These are phyloP conservation scores for Dendrobium nobile DNA, from an alignment of 106 monocot genomes.

Conservation along the genomic window DNA sequence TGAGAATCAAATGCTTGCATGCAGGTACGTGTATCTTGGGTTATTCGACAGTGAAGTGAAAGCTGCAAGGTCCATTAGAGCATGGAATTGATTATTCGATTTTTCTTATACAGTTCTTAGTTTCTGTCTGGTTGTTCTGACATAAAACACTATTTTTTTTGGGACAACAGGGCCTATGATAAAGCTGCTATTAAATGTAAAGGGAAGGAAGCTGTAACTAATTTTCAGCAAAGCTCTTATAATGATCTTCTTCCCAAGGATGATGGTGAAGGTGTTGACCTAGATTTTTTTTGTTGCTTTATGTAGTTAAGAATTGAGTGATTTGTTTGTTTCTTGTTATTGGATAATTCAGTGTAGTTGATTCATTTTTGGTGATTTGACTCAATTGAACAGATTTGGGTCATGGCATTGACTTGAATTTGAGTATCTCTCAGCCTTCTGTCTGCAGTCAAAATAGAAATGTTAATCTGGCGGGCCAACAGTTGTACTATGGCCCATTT, in stretches of 20 bases:
- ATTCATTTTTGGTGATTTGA: neutral
- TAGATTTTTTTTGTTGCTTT: neutral
- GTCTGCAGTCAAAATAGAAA: constrained; percentile 14
- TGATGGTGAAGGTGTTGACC: constrained; percentile 40
- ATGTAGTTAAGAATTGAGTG: neutral
- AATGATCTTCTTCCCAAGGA: constrained; percentile 47
- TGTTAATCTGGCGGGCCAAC: constrained; percentile 16
- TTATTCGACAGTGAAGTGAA: constrained; percentile 66
- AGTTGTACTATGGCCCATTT: constrained; percentile 17
- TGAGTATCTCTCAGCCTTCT: constrained; percentile 70
- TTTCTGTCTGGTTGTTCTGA: no score
- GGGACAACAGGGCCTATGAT: constrained; percentile 64
- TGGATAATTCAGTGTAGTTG: neutral
- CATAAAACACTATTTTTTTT: no score
- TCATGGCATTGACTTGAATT: constrained; percentile 49
- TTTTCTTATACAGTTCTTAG: no score
- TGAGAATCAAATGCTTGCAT: constrained; percentile 14
- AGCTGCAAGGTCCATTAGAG: constrained; percentile 50
- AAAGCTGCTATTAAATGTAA: constrained; percentile 81
- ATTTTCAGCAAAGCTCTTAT: constrained; percentile 75
- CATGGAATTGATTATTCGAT: no score
- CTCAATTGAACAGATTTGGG: constrained; percentile 19
- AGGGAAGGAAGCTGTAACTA: constrained; percentile 81
- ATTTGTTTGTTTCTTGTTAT: neutral
- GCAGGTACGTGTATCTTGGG: constrained; percentile 78